Conservation (phyloP, 1,284 basidiomycete genomes). For the Ustilago crameri region DNA sequence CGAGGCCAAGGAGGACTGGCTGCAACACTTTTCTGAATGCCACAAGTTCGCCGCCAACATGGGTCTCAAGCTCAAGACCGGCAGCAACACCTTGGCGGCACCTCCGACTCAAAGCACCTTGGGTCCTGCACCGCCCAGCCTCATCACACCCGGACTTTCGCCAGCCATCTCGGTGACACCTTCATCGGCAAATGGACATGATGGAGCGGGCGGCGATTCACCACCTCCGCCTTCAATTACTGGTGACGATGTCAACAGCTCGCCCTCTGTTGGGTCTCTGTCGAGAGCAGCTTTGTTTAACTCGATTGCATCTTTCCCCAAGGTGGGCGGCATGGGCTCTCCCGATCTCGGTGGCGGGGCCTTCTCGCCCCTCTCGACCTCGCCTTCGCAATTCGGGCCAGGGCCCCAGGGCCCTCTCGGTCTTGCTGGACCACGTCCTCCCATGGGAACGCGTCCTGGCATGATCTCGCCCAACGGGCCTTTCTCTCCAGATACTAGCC, state of each 20-base stretch:
- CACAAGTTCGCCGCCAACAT: slow-evolving; percentile 79
- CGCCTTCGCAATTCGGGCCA: slow-evolving; percentile 36
- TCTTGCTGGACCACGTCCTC: slow-evolving; percentile 25
- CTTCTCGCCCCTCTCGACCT: slow-evolving; percentile 41
- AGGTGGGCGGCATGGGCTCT: slow-evolving; percentile 34
- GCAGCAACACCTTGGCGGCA: slow-evolving; percentile 5
- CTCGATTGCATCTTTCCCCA: slow-evolving; percentile 55
- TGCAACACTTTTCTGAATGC: slow-evolving; percentile 83
- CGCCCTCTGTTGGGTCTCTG: slow-evolving; percentile 32
- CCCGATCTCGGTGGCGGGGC: slow-evolving; percentile 35
- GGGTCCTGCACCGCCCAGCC: slow-evolving; percentile 15
- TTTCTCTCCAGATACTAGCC: slow-evolving; percentile 47
- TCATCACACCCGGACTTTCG: slow-evolving; percentile 41
- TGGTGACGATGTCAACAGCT: slow-evolving; percentile 12
- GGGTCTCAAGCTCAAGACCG: slow-evolving; percentile 56
- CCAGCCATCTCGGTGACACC: slow-evolving; percentile 61
- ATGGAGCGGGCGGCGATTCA: slow-evolving; percentile 6
- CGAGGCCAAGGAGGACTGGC: slow-evolving; percentile 76
- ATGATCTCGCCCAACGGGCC: slow-evolving; percentile 40
- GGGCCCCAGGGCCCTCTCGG: slow-evolving; percentile 16
- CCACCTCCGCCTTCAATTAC: slow-evolving; percentile 2
- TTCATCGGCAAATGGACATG: slow-evolving; percentile 34
- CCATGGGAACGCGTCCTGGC: slow-evolving; percentile 27
- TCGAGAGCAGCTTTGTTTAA: slow-evolving; percentile 56
- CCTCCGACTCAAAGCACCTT: slow-evolving; percentile 9